phyloP scores from a whole-genome alignment of 352 stramenopile genomes.

The Globisporangium paroecandrum region DNA sequence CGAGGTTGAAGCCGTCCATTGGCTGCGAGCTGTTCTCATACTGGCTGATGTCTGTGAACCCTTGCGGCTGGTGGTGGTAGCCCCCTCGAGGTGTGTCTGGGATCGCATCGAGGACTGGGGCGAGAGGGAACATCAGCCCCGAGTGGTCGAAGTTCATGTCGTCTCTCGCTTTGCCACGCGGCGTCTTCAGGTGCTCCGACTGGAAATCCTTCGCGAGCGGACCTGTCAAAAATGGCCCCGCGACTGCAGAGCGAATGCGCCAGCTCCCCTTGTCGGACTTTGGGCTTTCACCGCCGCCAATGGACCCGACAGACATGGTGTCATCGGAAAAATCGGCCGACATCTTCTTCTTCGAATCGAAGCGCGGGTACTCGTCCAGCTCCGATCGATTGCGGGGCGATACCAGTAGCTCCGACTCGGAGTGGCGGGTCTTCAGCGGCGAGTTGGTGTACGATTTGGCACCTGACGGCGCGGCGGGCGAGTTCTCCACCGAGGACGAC shows the following conservation, averaged over 20 bases:
- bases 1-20: conserved; percentile 21
- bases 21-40: conserved; percentile 20
- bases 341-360: conserved; percentile 18
- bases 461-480: conserved; percentile 10
- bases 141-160: conserved; percentile 31
- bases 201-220: conserved; percentile 34
- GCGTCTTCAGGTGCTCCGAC: conserved; percentile 27
- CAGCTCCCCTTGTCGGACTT: conserved; percentile 31
- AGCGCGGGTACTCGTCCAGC: conserved; percentile 16
- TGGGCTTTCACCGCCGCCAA: conserved; percentile 28
- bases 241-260: conserved; percentile 26
- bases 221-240: conserved; percentile 36
- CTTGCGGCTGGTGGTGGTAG: conserved; percentile 19
- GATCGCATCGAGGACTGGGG: conserved; percentile 28
- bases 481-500: conserved; percentile 12
- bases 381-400: conserved; percentile 12
- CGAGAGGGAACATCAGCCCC: conserved; percentile 33
- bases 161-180: conserved; percentile 22
- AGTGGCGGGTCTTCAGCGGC: conserved; percentile 15
- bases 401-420: conserved; percentile 16
- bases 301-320: conserved; percentile 34
- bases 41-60: conserved; percentile 24
- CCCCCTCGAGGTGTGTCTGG: conserved; percentile 19
- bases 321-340: conserved; percentile 28
- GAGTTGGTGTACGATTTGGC: conserved; percentile 17